Base-by-base conservation (phyloP, 257 asterid species). In the Primulina tabacum region DNA sequence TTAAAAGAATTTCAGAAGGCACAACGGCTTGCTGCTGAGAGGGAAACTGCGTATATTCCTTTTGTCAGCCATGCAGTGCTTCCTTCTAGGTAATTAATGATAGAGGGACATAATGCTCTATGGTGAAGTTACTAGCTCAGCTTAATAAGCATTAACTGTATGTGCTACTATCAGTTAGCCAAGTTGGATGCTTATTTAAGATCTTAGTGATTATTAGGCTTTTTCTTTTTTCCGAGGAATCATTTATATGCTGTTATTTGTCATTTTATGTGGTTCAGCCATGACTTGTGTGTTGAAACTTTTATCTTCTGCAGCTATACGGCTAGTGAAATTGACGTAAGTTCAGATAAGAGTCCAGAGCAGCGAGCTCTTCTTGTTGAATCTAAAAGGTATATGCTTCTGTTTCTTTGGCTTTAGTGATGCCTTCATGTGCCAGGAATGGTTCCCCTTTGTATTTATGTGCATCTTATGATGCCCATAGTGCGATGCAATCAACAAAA, bases 1-100 rank as follows among this genome's bases (percentile, higher is more conserved):
- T 78, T 92, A 66, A 89, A 92, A 77, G 98, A 89, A 86, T 92
- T 88, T 79, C 98, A 92, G 80, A 87, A 84, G 81, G 87, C 83
- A 20, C 92, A 87, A 68, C 82, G 92, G 72, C 90, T 87, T 77
- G 82, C 92, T 11, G 90, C 88, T 64, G 92, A 87, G 82, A 84
- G 88, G 75, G 92, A 87, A 81, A 90, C 98, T 8, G 89, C 93
- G 18, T 90, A 87, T 82, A 71, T 87, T 73, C 96, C 96, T 76
- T 81, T 79, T 79, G 79, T 78, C 78, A 82, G 81, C 12, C 86
- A 88, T 74, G 63, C 87, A 9, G 78, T 65, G 69, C 78, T 79
- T 66, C 87, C 90, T 56, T 79, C 88, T 47, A 85, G 98, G 98
- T 87, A 84, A 76, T 65, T 7, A 7, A 9, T 38, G 71, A 24